These are phyloP conservation scores for Yamadazyma atlantica DNA, from an alignment of 1,139 yeast species.

Conservation along the genomic window DNA sequence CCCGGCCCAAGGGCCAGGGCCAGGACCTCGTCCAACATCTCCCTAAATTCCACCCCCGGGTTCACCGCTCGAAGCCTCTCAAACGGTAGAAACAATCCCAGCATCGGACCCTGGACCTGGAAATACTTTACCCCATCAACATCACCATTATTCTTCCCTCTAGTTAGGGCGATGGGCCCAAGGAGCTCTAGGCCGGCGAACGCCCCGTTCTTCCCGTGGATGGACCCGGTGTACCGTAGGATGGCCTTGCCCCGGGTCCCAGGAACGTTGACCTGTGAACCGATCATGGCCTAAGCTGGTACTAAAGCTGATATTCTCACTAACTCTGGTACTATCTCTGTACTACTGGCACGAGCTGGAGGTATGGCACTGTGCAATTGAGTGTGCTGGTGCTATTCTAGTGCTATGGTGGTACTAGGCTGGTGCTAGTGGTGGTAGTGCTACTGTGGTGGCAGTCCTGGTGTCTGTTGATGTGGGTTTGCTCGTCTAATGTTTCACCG, in stretches of 20 bases:
- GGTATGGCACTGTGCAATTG: no score
- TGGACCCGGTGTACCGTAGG: conserved; percentile 70
- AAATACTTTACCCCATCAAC: conserved; percentile 47
- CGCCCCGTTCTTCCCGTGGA: conserved; percentile 69
- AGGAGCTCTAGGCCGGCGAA: conserved; percentile 86
- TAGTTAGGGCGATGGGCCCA: conserved; percentile 53
- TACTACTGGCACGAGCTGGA: no score
- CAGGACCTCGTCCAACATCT: conserved; percentile 17
- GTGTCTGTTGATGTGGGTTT: neutral
- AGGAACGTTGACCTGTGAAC: conserved; percentile 40
- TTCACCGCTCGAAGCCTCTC: conserved; percentile 53
- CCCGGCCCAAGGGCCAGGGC: no score
- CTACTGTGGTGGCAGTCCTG: no score
- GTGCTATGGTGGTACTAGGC: no score
- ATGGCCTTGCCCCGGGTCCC: conserved; percentile 56
- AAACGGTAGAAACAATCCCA: conserved; percentile 76
- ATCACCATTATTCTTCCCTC: conserved; percentile 48
- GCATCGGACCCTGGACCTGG: conserved; percentile 54
- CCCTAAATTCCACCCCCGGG: conserved; percentile 22
- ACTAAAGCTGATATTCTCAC: no score
- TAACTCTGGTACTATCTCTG: no score
- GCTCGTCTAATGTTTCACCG: conserved; percentile 1
- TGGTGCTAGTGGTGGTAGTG: no score
- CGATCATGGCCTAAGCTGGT: no score
- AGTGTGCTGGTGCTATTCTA: no score